These are phyloP conservation scores for Rhazya stricta DNA, from an alignment of 257 asterid genomes.

Conservation along the genomic window DNA sequence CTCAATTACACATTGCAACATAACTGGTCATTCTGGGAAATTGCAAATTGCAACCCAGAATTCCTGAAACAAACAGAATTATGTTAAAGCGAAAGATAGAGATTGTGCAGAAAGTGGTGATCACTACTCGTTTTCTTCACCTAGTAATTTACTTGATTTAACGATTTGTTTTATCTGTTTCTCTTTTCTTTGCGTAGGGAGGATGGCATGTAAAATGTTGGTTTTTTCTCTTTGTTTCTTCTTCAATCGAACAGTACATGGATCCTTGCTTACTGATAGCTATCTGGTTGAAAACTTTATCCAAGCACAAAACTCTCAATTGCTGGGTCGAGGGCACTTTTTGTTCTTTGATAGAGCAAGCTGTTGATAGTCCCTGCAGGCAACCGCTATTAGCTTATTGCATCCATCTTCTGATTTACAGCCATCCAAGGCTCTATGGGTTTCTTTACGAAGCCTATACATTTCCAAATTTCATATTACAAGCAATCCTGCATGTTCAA, in stretches of 20 bases:
- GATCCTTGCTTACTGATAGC: neutral
- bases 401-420: neutral
- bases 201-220: neutral
- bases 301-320: neutral
- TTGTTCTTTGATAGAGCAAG: neutral
- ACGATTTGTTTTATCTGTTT: neutral
- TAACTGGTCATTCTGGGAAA: neutral
- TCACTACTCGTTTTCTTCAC: neutral
- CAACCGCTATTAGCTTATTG: neutral
- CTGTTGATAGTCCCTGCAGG: neutral
- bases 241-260: too few species aligned
- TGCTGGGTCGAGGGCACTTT: neutral
- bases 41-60: neutral
- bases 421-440: neutral
- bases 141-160: too few species aligned
- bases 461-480: neutral
- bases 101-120: neutral
- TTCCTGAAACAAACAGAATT: neutral
- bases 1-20: neutral
- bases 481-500: neutral
- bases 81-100: neutral
- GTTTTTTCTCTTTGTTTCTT: neutral
- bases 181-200: too few species aligned
- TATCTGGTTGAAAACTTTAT: neutral
- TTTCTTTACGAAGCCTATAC: neutral